These are phyloP conservation scores for Rauvolfia tetraphylla DNA, from an alignment of 257 asterid genomes.

Conservation along the genomic window DNA sequence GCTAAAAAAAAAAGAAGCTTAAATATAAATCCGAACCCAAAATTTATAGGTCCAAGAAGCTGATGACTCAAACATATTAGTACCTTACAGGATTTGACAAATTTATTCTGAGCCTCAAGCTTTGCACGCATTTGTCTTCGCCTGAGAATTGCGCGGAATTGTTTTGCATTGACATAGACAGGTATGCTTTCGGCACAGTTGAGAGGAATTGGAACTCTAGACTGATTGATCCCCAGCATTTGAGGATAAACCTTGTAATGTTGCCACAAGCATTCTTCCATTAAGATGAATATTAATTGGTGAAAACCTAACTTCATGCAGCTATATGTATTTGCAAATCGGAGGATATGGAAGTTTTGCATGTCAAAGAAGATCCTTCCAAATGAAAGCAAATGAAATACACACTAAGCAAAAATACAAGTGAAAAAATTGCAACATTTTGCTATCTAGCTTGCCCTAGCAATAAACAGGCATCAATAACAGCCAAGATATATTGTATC, in stretches of 20 bases:
- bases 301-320: not conserved
- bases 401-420: not conserved
- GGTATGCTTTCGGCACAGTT: conserved; percentile 54
- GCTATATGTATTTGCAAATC: not conserved
- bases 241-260: conserved; percentile 52
- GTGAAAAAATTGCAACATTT: not conserved
- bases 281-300: conserved; percentile 7
- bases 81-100: conserved; percentile 56
- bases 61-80: not conserved
- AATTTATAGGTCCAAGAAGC: not conserved
- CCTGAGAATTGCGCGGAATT: conserved; percentile 69
- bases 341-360: not conserved
- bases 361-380: not conserved
- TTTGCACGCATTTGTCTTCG: conserved; percentile 73
- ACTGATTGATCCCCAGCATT: conserved; percentile 42
- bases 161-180: conserved; percentile 70
- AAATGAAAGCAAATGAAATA: not conserved
- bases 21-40: not conserved
- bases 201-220: conserved; percentile 61
- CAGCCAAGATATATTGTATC: not conserved
- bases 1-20: conserved; percentile 14
- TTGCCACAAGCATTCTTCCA: conserved; percentile 12
- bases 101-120: conserved; percentile 61
- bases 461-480: not conserved
- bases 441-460: not conserved